A percentile compares a stretch with the other conserved stretches of the same genome.
Conservation (phyloP, 2,329 filamentous ascomycete genomes). For the Venturia effusa region DNA sequence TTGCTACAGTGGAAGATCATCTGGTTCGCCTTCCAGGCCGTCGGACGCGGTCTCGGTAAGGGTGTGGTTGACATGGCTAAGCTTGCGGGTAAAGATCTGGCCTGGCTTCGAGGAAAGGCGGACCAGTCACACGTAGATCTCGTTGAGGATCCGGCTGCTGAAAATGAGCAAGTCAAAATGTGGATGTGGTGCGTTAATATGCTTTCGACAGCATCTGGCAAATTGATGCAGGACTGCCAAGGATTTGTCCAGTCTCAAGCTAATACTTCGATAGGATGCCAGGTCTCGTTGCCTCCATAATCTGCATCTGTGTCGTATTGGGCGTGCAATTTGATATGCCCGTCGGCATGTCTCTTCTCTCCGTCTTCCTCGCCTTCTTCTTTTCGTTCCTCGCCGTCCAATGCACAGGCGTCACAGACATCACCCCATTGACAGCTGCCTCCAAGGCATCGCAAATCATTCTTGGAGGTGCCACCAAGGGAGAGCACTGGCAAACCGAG, state of each 20-base stretch:
- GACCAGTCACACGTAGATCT: conserved; percentile 27
- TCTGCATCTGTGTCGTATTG: conserved; percentile 42
- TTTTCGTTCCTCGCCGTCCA: conserved; percentile 53
- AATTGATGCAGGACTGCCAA: not conserved
- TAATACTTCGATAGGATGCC: conserved; percentile 15
- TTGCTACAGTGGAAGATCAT: conserved; percentile 34
- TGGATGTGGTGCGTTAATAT: conserved; percentile 36
- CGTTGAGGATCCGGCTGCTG: conserved; percentile 39
- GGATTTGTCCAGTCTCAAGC: not conserved
- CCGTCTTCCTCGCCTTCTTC: conserved; percentile 46
- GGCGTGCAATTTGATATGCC: conserved; percentile 45
- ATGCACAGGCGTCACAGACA: conserved; percentile 48
- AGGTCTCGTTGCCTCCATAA: conserved; percentile 36
- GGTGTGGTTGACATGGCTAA: conserved; percentile 31
- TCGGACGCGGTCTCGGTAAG: conserved; percentile 35
- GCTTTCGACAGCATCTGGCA: not conserved
- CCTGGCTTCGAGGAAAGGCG: conserved; percentile 34
- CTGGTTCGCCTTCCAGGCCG: conserved; percentile 36
- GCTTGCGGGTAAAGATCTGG: conserved; percentile 32
- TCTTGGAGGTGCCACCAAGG: conserved; percentile 52
- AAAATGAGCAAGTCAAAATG: conserved; percentile 38
- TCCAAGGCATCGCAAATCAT: conserved; percentile 60
- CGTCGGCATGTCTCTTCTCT: conserved; percentile 45
- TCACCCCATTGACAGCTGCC: conserved; percentile 54
- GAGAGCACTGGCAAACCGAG: conserved; percentile 37